These are phyloP conservation scores for Flaveria floridana DNA, from an alignment of 140 eudicot genomes.

Conservation along the genomic window DNA sequence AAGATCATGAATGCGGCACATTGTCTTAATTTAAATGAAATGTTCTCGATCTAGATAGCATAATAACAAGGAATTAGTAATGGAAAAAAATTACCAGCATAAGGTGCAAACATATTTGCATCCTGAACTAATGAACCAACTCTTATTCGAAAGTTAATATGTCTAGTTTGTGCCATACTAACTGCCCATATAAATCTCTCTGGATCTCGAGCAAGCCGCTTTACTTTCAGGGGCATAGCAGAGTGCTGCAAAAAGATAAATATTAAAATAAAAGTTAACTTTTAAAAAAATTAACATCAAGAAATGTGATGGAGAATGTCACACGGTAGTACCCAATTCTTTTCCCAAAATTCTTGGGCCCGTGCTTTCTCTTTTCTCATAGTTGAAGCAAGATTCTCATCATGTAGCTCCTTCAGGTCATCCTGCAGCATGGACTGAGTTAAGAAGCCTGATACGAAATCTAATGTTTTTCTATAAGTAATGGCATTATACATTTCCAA, in stretches of 20 bases:
- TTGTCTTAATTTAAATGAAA: neutral
- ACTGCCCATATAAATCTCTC: constrained; percentile 97
- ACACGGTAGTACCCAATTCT: constrained; percentile 68
- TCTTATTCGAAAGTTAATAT: constrained; percentile 65
- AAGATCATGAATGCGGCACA: neutral
- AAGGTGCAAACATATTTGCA: constrained; percentile 88
- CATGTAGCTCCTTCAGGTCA: constrained; percentile 90
- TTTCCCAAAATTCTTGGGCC: constrained; percentile 87
- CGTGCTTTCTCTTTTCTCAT: constrained; percentile 74
- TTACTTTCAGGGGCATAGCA: constrained; percentile 85
- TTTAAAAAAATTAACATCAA: constrained; percentile 16
- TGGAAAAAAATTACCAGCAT: constrained; percentile 67
- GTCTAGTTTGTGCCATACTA: constrained; percentile 93
- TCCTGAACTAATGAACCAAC: constrained; percentile 82
- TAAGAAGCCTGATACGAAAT: neutral
- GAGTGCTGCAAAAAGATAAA: constrained; percentile 58
- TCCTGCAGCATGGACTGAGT: constrained; percentile 44
- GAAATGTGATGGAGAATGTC: neutral
- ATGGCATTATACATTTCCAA: neutral
- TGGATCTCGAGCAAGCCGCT: constrained; percentile 86
- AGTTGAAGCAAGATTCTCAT: constrained; percentile 64
- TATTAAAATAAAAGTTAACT: neutral
- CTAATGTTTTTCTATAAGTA: constrained; percentile 1
- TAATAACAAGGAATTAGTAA: constrained; percentile 14
- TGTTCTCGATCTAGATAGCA: neutral